Base-by-base conservation (phyloP, 1,284 basidiomycete species). In the Ustilago sp. region DNA sequence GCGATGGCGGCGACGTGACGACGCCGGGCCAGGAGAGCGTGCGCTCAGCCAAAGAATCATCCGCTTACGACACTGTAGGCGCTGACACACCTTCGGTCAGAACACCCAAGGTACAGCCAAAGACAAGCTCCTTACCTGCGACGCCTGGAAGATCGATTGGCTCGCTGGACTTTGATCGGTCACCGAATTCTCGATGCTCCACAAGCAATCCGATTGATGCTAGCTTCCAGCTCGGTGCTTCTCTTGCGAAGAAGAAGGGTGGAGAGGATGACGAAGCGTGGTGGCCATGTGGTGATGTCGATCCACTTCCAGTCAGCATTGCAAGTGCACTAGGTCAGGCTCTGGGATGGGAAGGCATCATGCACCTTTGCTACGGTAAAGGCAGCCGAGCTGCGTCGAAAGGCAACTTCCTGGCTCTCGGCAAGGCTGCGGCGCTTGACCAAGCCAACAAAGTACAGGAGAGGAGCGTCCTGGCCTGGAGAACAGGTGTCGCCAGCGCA, bases 341-440 rank as follows among this genome's bases (percentile, higher is more conserved):
- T 3, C 62, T 85, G n/a, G 83, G 83, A 9, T 85, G 83, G 83
- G 79, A 83, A 38, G 83, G 83, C 15, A 77, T 84, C 64, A 77
- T 84, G 79, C 74, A 81, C 19, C 72, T 85, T 19, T 85, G 83
- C 67, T 85, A 85, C 45, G 83, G 83, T 15, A 57, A 60, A 23
- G 80, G 77, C 35, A 83, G 81, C 60, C 62, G 63, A 31, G 69
- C 70, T 38, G 74, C 67, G 2, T 48, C 51, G 0, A 74, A 69
- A 47, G 77, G 80, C 13, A 62, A 63, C 34, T 82, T 72, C 51
- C 55, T 54, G 1, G 66, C 83, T 0, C 68, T 84, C 3, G 83
- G 83, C 23, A 69, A 68, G 34, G 83, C 83, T 8, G 83, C 81
- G 8, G 80, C 81, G 12, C 53, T 82, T 12, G 66, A 84, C 34